These are phyloP conservation scores for Ogataea ganodermae DNA, from an alignment of 805 yeast genomes.

Conservation along the genomic window DNA sequence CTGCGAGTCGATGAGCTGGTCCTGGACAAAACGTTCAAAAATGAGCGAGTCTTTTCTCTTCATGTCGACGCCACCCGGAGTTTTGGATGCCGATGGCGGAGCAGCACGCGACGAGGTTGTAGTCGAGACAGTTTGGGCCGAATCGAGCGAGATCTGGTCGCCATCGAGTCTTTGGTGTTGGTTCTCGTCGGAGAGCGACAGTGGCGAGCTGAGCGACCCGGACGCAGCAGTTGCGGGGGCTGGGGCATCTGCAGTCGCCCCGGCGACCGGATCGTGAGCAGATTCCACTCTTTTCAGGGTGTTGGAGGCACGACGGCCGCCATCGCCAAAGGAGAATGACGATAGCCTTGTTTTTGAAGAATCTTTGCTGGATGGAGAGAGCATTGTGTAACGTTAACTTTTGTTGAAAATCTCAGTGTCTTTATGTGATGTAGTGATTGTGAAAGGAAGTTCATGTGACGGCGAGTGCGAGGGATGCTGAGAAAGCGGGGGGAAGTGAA, in stretches of 20 bases:
- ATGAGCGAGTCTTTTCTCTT: slow-evolving; percentile 46
- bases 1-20: slow-evolving; percentile 42
- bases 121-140: slow-evolving; percentile 13
- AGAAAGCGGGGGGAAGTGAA: neutral
- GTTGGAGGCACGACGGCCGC: slow-evolving; percentile 1
- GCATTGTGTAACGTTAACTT: slow-evolving; percentile 15
- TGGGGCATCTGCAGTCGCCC: neutral
- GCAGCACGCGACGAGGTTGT: slow-evolving; percentile 10
- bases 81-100: slow-evolving; percentile 2
- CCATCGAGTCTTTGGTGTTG: slow-evolving; percentile 18
- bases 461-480: neutral
- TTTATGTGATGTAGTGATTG: neutral
- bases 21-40: slow-evolving; percentile 70
- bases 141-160: slow-evolving; percentile 25
- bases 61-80: slow-evolving; percentile 6
- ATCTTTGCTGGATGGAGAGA: slow-evolving; percentile 30
- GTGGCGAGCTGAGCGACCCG: slow-evolving; percentile 20
- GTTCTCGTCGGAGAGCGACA: slow-evolving; percentile 23
- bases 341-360: slow-evolving; percentile 20
- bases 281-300: slow-evolving; percentile 16
- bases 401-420: neutral
- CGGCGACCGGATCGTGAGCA: slow-evolving; percentile 22
- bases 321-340: slow-evolving; percentile 18
- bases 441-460: neutral
- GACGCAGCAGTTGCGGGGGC: neutral